Evolutionary conservation across 2,329 filamentous ascomycete genomes (phyloP), one percentile per base, ranked within the genome.

Genomic region (Penicillium sp.): DNA sequence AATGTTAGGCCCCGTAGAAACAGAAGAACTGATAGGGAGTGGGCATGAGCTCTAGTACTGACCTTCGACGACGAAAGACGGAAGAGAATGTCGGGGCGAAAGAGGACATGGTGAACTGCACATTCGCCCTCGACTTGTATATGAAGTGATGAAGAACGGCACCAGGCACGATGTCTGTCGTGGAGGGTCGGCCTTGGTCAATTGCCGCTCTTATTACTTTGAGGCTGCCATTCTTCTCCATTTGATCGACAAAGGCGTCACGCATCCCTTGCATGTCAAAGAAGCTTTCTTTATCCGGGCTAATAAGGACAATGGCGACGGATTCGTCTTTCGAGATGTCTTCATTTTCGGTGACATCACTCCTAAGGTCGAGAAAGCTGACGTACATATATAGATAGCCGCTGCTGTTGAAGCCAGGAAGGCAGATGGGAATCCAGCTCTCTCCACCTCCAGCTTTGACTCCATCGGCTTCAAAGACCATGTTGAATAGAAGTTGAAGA

Each of bases 341-440:
- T 60, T 78, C 70, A 53, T 71, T 72, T 27, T 74, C 75, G 54
- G 75, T 78, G 31, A 75, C 69, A n/a, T 77, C 79, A 25, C 81
- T 75, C 44, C 82, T 79, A 37, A 85, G 81, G 65, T 91, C 87
- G 60, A 99, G 85, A 73, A 98, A 99, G 79, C 91, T 96, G 71
- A 99, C 95, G 70, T 98, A 99, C 92, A 99, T 98, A 79, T 99
- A 97, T 1, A 99, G 83, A 71, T 96, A 99, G 26, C 95, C 96
- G 51, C 88, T 90, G 73, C 92, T 98, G 78, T 99, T 99, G 78
- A 99, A 99, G 5, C 93, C 93, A 0, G 95, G 96, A 3, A 99
- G 83, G 68, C 95, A 99, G 7, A 99, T 82, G 0, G 95, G 95
- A 48, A 98, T 93, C 95, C 95, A 99, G 68, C 93, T 97, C 75